A percentile compares a stretch with the other conserved stretches of the same genome.
These are phyloP conservation scores for Teunomyces stri DNA, from an alignment of 805 yeast genomes.

Conservation along the genomic window DNA sequence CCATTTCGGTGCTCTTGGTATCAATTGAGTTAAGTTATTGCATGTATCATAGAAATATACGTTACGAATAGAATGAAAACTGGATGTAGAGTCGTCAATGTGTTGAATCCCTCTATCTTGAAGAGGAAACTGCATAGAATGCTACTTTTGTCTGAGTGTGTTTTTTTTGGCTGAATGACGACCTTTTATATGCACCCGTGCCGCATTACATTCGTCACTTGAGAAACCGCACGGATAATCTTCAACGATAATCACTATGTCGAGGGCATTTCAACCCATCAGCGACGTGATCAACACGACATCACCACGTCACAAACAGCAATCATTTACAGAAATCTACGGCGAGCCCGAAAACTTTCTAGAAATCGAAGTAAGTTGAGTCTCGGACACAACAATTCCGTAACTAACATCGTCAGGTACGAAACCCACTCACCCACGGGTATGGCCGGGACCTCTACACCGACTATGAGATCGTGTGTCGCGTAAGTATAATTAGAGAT, in stretches of 20 bases:
- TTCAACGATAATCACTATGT: constrained; percentile 16
- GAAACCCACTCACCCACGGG: constrained; percentile 76
- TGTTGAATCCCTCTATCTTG: too few relatives aligned
- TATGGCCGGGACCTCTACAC: constrained; percentile 70
- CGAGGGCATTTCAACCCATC: constrained; percentile 43
- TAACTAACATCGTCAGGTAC: constrained; percentile 21
- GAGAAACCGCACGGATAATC: background rate
- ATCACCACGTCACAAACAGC: constrained; percentile 42
- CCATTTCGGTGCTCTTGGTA: constrained; percentile 5
- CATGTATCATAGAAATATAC: background rate
- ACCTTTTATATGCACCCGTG: background rate
- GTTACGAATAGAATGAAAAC: background rate
- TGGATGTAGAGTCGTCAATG: background rate
- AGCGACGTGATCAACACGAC: constrained; percentile 38
- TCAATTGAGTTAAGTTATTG: background rate
- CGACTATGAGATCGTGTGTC: constrained; percentile 86
- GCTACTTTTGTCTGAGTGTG: too few relatives aligned
- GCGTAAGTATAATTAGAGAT: constrained; percentile 31
- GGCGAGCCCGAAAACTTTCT: constrained; percentile 94
- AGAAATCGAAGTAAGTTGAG: constrained; percentile 62
- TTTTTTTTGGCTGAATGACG: too few relatives aligned
- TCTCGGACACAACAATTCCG: background rate
- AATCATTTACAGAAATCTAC: constrained; percentile 76
- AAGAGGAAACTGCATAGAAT: too few relatives aligned
- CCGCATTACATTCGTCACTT: background rate